Conservation (phyloP, 2,329 filamentous ascomycete species). For the Fusarium transvaalense region DNA sequence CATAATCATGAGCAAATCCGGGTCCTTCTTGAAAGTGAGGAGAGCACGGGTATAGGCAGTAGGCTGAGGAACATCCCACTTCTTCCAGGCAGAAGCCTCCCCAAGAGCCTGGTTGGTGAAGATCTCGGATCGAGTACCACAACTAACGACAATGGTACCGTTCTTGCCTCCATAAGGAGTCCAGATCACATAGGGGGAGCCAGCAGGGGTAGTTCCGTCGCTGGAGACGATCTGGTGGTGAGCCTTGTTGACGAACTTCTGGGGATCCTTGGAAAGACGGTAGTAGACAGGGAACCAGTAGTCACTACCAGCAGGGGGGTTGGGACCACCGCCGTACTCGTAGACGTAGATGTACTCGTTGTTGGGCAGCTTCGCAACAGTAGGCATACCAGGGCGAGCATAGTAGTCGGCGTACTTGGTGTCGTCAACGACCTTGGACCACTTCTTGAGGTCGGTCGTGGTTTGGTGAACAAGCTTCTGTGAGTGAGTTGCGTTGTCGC, state of each 20-base stretch:
- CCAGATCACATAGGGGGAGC: conserved; percentile 61
- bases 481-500: conserved; percentile 69
- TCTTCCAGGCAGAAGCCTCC: conserved; percentile 54
- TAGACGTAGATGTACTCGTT: conserved; percentile 70
- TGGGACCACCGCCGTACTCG: conserved; percentile 67
- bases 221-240: conserved; percentile 52
- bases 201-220: conserved; percentile 53
- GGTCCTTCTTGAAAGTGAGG: conserved; percentile 53
- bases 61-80: conserved; percentile 52
- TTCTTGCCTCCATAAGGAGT: conserved; percentile 58
- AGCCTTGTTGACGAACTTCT: conserved; percentile 52
- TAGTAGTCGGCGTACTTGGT: conserved; percentile 72
- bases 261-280: conserved; percentile 56
- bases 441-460: conserved; percentile 69
- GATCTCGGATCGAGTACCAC: conserved; percentile 54
- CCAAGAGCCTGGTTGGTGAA: conserved; percentile 59
- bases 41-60: conserved; percentile 56
- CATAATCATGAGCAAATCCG: conserved; percentile 57
- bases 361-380: conserved; percentile 68
- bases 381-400: conserved; percentile 77
- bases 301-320: conserved; percentile 45
- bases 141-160: conserved; percentile 60
- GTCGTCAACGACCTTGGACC: conserved; percentile 69
- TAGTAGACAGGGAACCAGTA: conserved; percentile 61
- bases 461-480: conserved; percentile 77